These are phyloP conservation scores for Talaromyces sp. DNA, from an alignment of 2,329 filamentous ascomycete genomes.

Conservation along the genomic window DNA sequence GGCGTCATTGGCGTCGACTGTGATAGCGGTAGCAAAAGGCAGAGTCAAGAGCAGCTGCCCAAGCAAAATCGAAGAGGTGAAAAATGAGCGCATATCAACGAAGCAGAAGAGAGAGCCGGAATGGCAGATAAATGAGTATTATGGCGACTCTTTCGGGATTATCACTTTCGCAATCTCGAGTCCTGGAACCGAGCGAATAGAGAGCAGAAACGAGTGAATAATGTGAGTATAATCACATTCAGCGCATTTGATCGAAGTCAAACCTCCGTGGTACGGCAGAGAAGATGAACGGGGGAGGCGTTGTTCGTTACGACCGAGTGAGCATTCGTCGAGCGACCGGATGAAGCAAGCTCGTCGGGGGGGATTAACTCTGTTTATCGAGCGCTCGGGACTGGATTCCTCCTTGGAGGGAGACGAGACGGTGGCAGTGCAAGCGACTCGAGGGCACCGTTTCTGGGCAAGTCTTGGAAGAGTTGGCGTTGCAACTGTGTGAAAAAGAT, in stretches of 20 bases:
- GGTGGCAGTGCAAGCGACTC: slow-evolving; percentile 4
- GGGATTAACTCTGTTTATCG: too few species aligned
- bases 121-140: neutral
- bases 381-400: neutral
- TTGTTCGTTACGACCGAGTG: neutral
- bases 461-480: slow-evolving; percentile 9
- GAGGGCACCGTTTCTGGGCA: slow-evolving; percentile 4
- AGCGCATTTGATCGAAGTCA: neutral
- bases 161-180: neutral
- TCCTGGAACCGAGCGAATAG: neutral
- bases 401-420: neutral
- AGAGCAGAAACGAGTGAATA: neutral
- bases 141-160: neutral
- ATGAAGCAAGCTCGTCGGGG: neutral
- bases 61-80: neutral
- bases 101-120: neutral
- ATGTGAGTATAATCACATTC: neutral
- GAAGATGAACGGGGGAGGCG: neutral
- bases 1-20: slow-evolving; percentile 24
- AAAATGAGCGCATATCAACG: slow-evolving; percentile 15
- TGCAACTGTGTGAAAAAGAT: neutral
- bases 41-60: slow-evolving; percentile 9
- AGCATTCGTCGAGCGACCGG: neutral
- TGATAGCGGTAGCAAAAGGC: slow-evolving; percentile 13
- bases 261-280: neutral